These are phyloP conservation scores for Typha latifolia DNA, from an alignment of 176 grass and related monocot species.

Conservation along the genomic window DNA sequence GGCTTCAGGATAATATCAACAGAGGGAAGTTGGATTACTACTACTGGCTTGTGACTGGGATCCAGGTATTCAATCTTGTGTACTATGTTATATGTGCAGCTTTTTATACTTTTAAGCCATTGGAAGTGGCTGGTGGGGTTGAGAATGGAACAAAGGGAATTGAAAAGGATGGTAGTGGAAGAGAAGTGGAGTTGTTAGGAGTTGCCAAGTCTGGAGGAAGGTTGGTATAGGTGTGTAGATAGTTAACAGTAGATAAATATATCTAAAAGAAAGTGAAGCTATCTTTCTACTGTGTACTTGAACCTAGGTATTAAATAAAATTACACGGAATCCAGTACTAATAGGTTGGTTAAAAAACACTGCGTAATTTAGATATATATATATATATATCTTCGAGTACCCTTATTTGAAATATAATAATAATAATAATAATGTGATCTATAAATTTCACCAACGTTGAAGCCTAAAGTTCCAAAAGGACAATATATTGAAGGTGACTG, in stretches of 20 bases:
- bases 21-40: constrained; percentile 67
- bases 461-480: too few species aligned
- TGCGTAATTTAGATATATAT: too few species aligned
- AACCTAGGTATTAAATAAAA: background rate
- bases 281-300: background rate
- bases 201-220: constrained; percentile 19
- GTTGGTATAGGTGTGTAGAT: constrained; percentile 19
- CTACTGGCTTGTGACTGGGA: constrained; percentile 68
- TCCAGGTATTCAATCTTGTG: constrained; percentile 58
- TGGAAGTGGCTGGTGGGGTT: constrained; percentile 23
- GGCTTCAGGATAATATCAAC: constrained; percentile 93
- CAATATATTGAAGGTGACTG: too few species aligned
- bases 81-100: constrained; percentile 55
- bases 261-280: background rate
- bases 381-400: too few species aligned
- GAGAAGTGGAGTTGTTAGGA: too few species aligned
- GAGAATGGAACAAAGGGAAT: constrained; percentile 13
- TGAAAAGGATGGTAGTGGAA: background rate
- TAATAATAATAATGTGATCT: too few species aligned
- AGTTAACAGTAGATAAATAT: background rate
- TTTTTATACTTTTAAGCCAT: constrained; percentile 65
- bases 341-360: too few species aligned
- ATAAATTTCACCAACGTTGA: too few species aligned
- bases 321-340: too few species aligned
- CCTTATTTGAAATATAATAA: too few species aligned